These are phyloP conservation scores for Mycena albidolilacea DNA, from an alignment of 768 basidiomycete genomes.

Conservation along the genomic window DNA sequence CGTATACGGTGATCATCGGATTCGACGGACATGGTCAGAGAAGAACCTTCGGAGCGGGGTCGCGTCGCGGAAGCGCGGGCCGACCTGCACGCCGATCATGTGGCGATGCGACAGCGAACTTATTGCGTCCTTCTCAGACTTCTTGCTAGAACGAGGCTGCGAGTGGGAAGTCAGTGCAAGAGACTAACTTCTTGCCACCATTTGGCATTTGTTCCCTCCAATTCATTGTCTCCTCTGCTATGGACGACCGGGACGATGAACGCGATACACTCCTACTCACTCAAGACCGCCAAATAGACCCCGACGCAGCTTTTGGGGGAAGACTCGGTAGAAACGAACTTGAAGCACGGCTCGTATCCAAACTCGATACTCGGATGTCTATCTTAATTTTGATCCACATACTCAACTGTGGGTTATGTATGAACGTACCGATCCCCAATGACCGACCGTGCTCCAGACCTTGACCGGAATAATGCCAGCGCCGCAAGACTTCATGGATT, in stretches of 20 bases:
- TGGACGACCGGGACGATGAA: constrained; percentile 20
- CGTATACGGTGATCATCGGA: constrained; percentile 72
- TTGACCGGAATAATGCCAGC: constrained; percentile 83
- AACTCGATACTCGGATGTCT: constrained; percentile 66
- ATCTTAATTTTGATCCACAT: constrained; percentile 62
- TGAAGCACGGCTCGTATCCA: constrained; percentile 58
- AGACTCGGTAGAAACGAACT: constrained; percentile 38
- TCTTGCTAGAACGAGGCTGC: too few species aligned
- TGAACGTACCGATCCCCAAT: not conserved
- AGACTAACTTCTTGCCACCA: too few species aligned
- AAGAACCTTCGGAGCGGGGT: not conserved
- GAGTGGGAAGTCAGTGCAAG: too few species aligned
- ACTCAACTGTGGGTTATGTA: constrained; percentile 54
- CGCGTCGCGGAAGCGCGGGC: too few species aligned
- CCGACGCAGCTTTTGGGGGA: constrained; percentile 49
- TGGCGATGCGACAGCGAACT: too few species aligned
- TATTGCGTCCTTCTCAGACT: too few species aligned
- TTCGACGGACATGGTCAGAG: constrained; percentile 21
- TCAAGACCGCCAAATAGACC: constrained; percentile 36
- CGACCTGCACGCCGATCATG: too few species aligned
- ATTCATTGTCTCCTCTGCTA: constrained; percentile 6
- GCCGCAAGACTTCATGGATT: constrained; percentile 79
- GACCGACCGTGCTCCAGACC: constrained; percentile 51
- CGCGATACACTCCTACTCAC: constrained; percentile 30
- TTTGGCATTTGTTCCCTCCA: not conserved